Percentiles rank a stretch among this genome's conserved stretches.
phyloP scores from a whole-genome alignment of 2,329 filamentous ascomycete species.

The Scopulariopsis brevicaulis region DNA sequence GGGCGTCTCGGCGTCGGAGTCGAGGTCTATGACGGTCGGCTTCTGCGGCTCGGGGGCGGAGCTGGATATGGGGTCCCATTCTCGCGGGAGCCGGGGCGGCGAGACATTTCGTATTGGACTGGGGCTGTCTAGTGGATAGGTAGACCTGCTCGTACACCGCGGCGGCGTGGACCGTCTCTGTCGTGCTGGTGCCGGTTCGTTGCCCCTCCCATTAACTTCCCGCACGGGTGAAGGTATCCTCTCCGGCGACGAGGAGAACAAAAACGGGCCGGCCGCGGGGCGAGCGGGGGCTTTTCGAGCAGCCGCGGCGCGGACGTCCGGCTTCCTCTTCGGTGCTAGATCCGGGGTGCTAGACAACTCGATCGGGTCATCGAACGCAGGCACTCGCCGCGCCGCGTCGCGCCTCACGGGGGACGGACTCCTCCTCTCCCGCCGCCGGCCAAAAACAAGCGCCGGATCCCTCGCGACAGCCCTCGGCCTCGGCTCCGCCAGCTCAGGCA shows the following conservation, averaged over 20 bases:
- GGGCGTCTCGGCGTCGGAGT: constrained; percentile 14
- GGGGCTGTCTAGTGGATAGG: background rate
- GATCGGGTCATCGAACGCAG: constrained; percentile 15
- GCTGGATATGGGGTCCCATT: constrained; percentile 42
- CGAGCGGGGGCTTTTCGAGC: background rate
- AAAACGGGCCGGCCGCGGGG: background rate
- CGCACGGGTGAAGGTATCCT: background rate
- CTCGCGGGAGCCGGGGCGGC: constrained; percentile 4
- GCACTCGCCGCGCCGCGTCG: background rate
- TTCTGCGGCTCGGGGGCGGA: constrained; percentile 29
- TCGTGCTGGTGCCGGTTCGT: background rate
- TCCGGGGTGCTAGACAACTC: constrained; percentile 24
- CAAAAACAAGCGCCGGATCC: background rate
- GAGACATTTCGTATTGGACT: background rate
- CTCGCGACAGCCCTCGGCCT: background rate
- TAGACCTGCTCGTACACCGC: background rate
- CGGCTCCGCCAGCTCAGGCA: background rate
- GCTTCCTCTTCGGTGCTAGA: background rate
- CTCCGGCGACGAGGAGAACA: background rate
- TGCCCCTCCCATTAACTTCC: no score
- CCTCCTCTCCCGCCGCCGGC: background rate
- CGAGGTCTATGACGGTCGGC: constrained; percentile 21
- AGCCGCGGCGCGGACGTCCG: background rate
- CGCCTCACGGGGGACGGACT: background rate
- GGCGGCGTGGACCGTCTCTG: background rate